Base-by-base conservation (phyloP, 176 grass and related monocot species). In the Cymbopogon citratus region DNA sequence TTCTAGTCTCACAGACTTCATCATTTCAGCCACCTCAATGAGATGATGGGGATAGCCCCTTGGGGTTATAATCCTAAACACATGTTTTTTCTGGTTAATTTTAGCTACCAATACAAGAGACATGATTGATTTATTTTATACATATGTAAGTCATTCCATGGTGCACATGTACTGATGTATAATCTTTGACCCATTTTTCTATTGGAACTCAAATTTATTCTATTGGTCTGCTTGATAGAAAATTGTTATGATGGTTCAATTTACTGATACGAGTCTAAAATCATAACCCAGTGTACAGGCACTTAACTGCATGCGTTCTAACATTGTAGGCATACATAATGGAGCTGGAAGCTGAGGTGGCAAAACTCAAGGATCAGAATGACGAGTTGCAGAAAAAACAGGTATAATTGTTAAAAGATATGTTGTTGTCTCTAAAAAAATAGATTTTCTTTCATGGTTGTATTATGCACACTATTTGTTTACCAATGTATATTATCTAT, bases 291-390 rank as follows among this genome's bases (percentile, higher is more conserved):
- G 3, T 77, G 68, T 78, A 40, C 25, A 5, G 36, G 57, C 56
- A 59, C 66, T 81, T 45, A 29, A 81, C 19, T 46, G 54, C 56
- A 48, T 9, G 5, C 6, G 15, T 75, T 84, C 21, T 73, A 61
- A 78, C 39, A 28, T 77, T 33, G 23, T 76, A 91, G 94, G 91
- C 94, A 75, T 93, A 97, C 82, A 93, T 92, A 69, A 87, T 91
- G 94, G 94, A 97, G 80, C 82, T 97, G 71, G 94, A 97, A 84
- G 94, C 86, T 52, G 94, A 97, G 82, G 84, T 97, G 70, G 91
- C 91, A 83, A 97, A 97, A 78, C 84, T 97, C 63, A 97, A 97
- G 76, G 91, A 89, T 43, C 75, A 78, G 26, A 97, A 97, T 79
- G 83, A 89, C 4, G 88, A 87, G 51, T 79, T 97, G 74, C 88